A percentile compares a stretch with the other conserved stretches of the same genome.
phyloP scores from a whole-genome alignment of 2,329 filamentous ascomycete species.

The Exutisphaerella laricina region DNA sequence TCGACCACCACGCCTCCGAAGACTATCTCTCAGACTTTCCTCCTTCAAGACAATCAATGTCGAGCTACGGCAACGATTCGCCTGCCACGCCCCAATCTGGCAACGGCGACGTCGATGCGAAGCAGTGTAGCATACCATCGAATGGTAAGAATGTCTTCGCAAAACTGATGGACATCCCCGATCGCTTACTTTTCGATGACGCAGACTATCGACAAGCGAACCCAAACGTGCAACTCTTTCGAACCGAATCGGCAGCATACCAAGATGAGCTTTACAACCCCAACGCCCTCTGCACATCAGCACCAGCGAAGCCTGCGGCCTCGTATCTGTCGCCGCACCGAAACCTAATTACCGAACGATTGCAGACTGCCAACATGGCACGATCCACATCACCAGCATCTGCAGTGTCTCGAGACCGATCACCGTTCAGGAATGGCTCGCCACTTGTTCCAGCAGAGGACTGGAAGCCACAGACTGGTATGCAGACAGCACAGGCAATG shows the following conservation, averaged over 20 bases:
- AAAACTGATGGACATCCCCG: constrained; percentile 31
- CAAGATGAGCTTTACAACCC: constrained; percentile 80
- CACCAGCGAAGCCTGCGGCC: constrained; percentile 57
- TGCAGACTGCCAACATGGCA: constrained; percentile 73
- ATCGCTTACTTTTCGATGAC: constrained; percentile 61
- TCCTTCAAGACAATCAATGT: constrained; percentile 54
- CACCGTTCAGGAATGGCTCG: constrained; percentile 70
- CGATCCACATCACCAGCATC: constrained; percentile 53
- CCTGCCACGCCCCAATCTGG: constrained; percentile 53
- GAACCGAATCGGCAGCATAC: constrained; percentile 81
- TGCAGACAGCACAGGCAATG: constrained; percentile 54
- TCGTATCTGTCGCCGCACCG: constrained; percentile 47
- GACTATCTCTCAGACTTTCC: constrained; percentile 49
- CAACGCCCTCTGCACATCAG: constrained; percentile 55
- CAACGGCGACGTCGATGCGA: constrained; percentile 51
- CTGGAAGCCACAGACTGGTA: constrained; percentile 39
- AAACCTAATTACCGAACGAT: constrained; percentile 64
- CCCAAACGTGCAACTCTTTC: constrained; percentile 64
- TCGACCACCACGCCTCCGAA: constrained; percentile 48
- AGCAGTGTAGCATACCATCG: constrained; percentile 44
- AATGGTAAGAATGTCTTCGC: constrained; percentile 41
- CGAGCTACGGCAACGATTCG: constrained; percentile 56
- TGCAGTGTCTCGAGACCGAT: constrained; percentile 58
- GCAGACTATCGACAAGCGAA: constrained; percentile 47
- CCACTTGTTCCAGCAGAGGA: constrained; percentile 42